A percentile compares a stretch with the other conserved stretches of the same genome.
Conservation (phyloP, 306 rosid genomes). For the Alnus rubra region DNA sequence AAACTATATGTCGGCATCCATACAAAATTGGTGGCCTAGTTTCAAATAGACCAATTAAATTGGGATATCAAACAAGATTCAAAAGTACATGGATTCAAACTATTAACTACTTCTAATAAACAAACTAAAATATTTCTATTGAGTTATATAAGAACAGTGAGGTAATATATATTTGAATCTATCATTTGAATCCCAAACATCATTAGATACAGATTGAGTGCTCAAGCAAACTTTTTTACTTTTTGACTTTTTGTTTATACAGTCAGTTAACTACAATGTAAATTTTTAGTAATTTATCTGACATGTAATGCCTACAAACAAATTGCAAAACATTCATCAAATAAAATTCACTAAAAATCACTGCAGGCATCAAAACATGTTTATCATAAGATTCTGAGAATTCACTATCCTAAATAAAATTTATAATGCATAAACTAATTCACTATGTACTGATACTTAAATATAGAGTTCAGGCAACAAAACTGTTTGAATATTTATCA, state of each 20-base stretch:
- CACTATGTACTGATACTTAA: neutral
- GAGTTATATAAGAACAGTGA: neutral
- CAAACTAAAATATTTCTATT: no score
- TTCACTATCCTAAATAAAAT: neutral
- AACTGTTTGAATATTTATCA: neutral
- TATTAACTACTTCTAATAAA: neutral
- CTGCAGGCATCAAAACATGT: neutral
- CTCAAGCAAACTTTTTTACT: neutral
- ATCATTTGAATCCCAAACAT: neutral
- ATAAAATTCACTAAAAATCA: neutral
- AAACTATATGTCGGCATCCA: neutral
- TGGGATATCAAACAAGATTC: neutral
- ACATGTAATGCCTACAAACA: neutral
- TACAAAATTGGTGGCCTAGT: neutral
- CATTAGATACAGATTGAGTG: no score
- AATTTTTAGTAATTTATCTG: neutral
- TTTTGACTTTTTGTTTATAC: no score
- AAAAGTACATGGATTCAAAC: neutral
- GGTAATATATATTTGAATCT: neutral
- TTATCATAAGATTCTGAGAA: neutral
- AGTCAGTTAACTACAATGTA: no score
- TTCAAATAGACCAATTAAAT: neutral
- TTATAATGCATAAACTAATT: neutral
- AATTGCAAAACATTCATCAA: neutral
- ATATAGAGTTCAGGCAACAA: neutral